Conservation (phyloP, 2,329 filamentous ascomycete species). For the Zymoseptoria ardabiliae region DNA sequence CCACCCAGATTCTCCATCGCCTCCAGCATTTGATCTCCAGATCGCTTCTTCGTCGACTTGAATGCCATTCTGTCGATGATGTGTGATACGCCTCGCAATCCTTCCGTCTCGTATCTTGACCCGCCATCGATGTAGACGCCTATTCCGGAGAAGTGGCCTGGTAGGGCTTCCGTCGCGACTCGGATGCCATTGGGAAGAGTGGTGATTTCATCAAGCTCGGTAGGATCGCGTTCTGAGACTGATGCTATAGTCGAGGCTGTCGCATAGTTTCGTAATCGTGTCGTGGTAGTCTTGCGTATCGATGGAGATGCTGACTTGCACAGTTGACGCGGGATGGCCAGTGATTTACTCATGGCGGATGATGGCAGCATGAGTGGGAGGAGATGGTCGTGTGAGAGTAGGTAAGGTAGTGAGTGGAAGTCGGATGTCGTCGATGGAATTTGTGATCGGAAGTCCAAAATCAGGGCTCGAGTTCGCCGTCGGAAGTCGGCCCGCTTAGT, state of each 20-base stretch:
- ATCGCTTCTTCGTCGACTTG: conserved; percentile 69
- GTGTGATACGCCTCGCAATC: conserved; percentile 82
- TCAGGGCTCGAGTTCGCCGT: background rate
- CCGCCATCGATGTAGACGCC: conserved; percentile 95
- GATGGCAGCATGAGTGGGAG: conserved; percentile 1
- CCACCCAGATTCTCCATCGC: conserved; percentile 81
- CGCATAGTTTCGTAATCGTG: conserved; percentile 22
- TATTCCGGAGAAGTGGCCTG: conserved; percentile 88
- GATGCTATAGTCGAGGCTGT: conserved; percentile 18
- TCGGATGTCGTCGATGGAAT: background rate
- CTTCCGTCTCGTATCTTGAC: conserved; percentile 83
- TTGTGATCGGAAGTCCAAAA: background rate
- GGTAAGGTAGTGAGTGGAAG: too few species aligned
- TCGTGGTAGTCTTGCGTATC: conserved; percentile 5
- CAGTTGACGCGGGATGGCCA: conserved; percentile 24
- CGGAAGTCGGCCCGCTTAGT: background rate
- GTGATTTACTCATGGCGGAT: conserved; percentile 24
- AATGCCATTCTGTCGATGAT: conserved; percentile 94
- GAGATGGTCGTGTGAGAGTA: background rate
- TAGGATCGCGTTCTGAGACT: conserved; percentile 57
- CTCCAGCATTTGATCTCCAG: conserved; percentile 79
- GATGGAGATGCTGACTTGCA: conserved; percentile 9
- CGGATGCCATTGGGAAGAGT: conserved; percentile 86
- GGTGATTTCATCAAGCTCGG: conserved; percentile 79
- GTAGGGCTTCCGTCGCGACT: conserved; percentile 88